These are phyloP conservation scores for Jacaranda copaia DNA, from an alignment of 257 asterid genomes.

Conservation along the genomic window DNA sequence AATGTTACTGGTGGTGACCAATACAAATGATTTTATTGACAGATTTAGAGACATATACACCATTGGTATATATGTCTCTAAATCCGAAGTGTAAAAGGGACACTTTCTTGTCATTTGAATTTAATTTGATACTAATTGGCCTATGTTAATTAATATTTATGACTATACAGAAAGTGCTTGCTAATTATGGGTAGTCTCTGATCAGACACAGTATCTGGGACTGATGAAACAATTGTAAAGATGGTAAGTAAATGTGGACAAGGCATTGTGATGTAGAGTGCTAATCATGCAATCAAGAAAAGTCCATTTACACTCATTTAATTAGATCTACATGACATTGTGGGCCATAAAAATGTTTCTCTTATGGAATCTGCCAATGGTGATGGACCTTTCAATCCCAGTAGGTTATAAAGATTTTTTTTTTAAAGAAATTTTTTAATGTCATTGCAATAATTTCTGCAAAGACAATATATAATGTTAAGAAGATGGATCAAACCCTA, in stretches of 20 bases:
- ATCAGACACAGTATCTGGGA: slow-evolving; percentile 19
- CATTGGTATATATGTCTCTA: too few relatives aligned
- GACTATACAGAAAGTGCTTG: neutral
- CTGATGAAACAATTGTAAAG: neutral
- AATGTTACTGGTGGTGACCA: too few relatives aligned
- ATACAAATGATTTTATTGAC: too few relatives aligned
- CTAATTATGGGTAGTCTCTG: slow-evolving; percentile 1
- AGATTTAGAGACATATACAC: too few relatives aligned
- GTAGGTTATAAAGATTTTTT: neutral
- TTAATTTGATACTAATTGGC: neutral
- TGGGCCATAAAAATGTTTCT: slow-evolving; percentile 17
- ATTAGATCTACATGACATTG: neutral
- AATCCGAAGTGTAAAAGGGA: too few relatives aligned
- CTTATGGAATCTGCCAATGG: neutral
- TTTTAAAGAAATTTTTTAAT: neutral
- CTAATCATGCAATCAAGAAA: slow-evolving; percentile 29
- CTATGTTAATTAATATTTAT: too few relatives aligned
- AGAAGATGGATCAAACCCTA: neutral
- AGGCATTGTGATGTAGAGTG: slow-evolving; percentile 28
- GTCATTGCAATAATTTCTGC: neutral
- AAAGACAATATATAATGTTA: neutral
- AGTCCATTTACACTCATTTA: slow-evolving; percentile 10
- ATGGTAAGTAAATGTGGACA: slow-evolving; percentile 8
- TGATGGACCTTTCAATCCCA: too few relatives aligned
- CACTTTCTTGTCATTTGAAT: neutral